phyloP scores from a whole-genome alignment of 441 rosid species.

The Adansonia grandidieri region DNA sequence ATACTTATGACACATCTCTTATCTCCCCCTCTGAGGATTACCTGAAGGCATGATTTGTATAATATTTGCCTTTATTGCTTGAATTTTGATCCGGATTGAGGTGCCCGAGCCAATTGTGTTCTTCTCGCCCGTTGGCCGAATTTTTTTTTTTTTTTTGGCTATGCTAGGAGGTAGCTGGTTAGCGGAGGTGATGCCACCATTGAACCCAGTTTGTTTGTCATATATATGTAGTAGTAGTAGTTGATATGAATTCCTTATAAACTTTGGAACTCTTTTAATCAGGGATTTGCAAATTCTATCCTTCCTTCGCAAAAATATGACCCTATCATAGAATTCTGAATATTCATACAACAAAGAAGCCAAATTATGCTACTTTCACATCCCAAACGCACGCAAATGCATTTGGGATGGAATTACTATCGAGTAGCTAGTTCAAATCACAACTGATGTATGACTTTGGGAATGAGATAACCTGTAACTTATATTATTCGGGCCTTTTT shows the following conservation, averaged over 20 bases:
- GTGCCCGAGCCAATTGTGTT: slow-evolving; percentile 1
- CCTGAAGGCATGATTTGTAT: slow-evolving; percentile 13
- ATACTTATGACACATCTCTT: slow-evolving; percentile 36
- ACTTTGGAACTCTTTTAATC: background rate
- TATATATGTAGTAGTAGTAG: background rate
- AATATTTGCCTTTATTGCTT: slow-evolving; percentile 1
- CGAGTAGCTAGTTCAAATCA: too few species aligned
- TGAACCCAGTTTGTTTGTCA: background rate
- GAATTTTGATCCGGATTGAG: slow-evolving; percentile 6
- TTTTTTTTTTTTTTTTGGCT: background rate
- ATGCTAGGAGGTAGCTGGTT: slow-evolving; percentile 12
- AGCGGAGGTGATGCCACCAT: slow-evolving; percentile 5
- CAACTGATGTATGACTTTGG: too few species aligned
- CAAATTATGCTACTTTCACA: background rate
- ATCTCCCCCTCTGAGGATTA: slow-evolving; percentile 28
- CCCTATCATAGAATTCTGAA: background rate
- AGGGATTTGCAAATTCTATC: background rate
- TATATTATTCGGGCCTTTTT: too few species aligned
- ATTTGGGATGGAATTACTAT: too few species aligned
- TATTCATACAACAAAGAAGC: background rate
- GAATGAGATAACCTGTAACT: too few species aligned
- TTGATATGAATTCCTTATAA: background rate
- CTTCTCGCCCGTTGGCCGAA: background rate
- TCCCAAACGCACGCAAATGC: too few species aligned
- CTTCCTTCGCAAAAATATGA: background rate